These are phyloP conservation scores for Astragalus membranaceus DNA, from an alignment of 306 rosid genomes.

Conservation along the genomic window DNA sequence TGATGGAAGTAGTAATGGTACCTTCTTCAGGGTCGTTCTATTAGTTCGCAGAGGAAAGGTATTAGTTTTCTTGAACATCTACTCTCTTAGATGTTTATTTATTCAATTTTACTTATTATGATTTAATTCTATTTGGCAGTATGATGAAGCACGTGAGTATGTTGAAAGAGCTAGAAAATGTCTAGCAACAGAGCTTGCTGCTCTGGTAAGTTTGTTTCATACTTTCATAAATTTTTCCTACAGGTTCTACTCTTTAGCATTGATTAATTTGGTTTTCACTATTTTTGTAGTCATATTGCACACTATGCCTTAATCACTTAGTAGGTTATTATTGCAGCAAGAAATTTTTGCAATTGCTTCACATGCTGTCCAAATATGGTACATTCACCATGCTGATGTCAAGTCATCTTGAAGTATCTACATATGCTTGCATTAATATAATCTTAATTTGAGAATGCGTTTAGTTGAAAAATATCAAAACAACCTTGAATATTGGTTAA, in stretches of 20 bases:
- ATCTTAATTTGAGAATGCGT: neutral
- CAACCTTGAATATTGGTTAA: neutral
- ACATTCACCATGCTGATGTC: neutral
- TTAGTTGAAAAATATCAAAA: neutral
- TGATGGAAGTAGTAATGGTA: slow-evolving; percentile 93
- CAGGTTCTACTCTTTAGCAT: neutral
- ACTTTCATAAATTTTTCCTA: neutral
- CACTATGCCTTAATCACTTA: neutral
- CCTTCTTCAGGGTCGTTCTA: slow-evolving; percentile 88
- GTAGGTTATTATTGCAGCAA: neutral
- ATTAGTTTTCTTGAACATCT: slow-evolving; percentile 13
- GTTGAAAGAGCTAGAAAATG: slow-evolving; percentile 98
- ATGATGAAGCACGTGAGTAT: slow-evolving; percentile 91
- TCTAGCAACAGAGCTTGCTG: slow-evolving; percentile 97
- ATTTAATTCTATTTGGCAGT: slow-evolving; percentile 38
- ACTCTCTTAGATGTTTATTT: neutral
- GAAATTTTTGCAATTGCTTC: neutral
- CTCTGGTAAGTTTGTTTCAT: slow-evolving; percentile 64
- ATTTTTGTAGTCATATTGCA: neutral
- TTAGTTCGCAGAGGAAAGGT: slow-evolving; percentile 93
- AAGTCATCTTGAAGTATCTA: neutral
- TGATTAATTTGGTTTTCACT: neutral
- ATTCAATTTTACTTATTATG: slow-evolving; percentile 12
- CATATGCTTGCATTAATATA: neutral
- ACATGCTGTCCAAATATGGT: neutral